Base-by-base conservation (phyloP, 2,329 filamentous ascomycete species). In the Didymellaceae sp. region DNA sequence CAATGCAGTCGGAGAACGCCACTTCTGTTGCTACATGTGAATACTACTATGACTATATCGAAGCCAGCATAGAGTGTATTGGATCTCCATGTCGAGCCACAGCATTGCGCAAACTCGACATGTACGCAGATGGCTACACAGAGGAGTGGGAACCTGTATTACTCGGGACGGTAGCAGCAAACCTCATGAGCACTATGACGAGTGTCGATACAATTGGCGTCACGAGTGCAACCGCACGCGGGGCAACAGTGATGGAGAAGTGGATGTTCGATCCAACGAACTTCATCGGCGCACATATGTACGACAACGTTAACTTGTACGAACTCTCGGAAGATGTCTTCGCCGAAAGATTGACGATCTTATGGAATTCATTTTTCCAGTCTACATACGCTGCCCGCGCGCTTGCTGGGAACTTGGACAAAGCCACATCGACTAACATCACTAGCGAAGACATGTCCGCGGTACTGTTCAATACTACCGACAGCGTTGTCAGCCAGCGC, bases 351-450 rank as follows among this genome's bases (percentile, higher is more conserved):
- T 34, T 69, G n/a, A 65, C 62, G 0, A 65, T 68, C 0, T 3
- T 68, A 1, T 61, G 58, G 44, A 70, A 68, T 16, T 60, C 63
- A 0, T 70, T 68, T 34, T 66, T 57, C 26, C 66, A 68, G 17
- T 57, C 59, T 2, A 66, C 66, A 9, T 70, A 62, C 43, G 66
- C 59, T 6, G 61, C 63, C 6, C 47, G 47, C 8, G 34, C 47
- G n/a, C 34, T 50, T 1, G 40, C 47, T 4, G 40, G 63, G 1
- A 59, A 62, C 28, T 35, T 69, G 2, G 22, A 42, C 10, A 65
- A 62, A 17, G 46, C 67, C 9, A 58, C 54, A 0, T 26, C 54
- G 4, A 57, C 47, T 4, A 55, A 45, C 17, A 17, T 49, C 5
- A 21, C 63, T 21, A 28, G 33, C 5, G 28, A 31, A n/a, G 30